A percentile compares a stretch with the other conserved stretches of the same genome.
Conservation (phyloP, 805 yeast species). For the Brettanomyces nanus region DNA sequence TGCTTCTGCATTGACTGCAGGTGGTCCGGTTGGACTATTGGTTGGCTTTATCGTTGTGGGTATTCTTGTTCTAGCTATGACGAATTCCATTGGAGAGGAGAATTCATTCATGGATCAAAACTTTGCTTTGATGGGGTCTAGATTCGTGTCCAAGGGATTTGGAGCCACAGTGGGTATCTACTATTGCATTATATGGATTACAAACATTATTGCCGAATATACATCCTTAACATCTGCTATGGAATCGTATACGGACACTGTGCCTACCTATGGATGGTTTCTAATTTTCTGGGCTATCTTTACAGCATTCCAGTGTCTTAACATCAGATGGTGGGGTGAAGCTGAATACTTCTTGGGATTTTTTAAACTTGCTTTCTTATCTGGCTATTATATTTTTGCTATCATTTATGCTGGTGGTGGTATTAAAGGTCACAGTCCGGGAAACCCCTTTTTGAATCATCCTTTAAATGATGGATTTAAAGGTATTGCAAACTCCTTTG, state of each 20-base stretch:
- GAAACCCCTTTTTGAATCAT: constrained; percentile 27
- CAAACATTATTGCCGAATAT: constrained; percentile 47
- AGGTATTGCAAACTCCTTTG: constrained; percentile 20
- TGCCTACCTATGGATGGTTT: constrained; percentile 49
- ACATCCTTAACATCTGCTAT: constrained; percentile 43
- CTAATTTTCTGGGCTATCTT: constrained; percentile 45
- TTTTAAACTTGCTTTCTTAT: constrained; percentile 37
- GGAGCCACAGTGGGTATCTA: constrained; percentile 50
- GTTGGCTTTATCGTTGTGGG: constrained; percentile 46
- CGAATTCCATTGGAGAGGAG: constrained; percentile 49
- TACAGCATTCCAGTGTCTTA: constrained; percentile 40
- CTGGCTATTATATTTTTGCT: constrained; percentile 44
- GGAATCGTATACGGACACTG: constrained; percentile 40
- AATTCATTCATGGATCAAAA: constrained; percentile 47
- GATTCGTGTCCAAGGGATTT: constrained; percentile 44
- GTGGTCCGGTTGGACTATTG: constrained; percentile 47
- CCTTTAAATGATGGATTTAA: constrained; percentile 23
- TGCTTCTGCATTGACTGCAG: constrained; percentile 39
- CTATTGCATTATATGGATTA: constrained; percentile 49
- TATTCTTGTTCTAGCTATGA: constrained; percentile 43
- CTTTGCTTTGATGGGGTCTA: constrained; percentile 43
- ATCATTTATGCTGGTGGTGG: constrained; percentile 39
- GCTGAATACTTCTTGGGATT: constrained; percentile 47
- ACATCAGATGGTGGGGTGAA: constrained; percentile 50
- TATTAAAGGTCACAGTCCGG: constrained; percentile 25